A percentile compares a stretch with the other conserved stretches of the same genome.
Conservation (phyloP, 129 eudicot species). For the Cynara cardunculus region DNA sequence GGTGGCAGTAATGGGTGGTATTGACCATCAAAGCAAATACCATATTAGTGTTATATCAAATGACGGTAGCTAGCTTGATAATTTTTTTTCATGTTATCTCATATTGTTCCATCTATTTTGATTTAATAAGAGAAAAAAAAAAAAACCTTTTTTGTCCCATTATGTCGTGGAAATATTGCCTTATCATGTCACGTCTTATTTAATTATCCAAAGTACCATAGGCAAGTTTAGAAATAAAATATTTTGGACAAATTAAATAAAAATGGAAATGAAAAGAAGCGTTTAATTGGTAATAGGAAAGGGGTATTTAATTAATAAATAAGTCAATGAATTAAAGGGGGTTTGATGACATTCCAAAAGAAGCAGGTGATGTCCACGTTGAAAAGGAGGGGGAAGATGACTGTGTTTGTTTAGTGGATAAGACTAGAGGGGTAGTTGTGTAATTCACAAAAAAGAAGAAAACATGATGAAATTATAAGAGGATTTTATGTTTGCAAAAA, state of each 20-base stretch:
- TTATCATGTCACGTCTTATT: too few relatives aligned
- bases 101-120: not conserved
- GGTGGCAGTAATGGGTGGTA: not conserved
- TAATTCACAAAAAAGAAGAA: constrained; percentile 22
- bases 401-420: constrained; percentile 44
- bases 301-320: not conserved
- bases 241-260: not conserved
- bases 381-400: constrained; percentile 17
- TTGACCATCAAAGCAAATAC: not conserved
- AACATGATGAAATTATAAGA: constrained; percentile 29
- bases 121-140: too few relatives aligned
- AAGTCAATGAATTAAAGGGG: constrained; percentile 1
- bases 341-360: constrained; percentile 27
- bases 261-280: too few relatives aligned
- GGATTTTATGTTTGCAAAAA: constrained; percentile 49
- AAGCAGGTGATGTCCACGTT: constrained; percentile 38
- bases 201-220: too few relatives aligned
- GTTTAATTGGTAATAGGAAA: not conserved
- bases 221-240: too few relatives aligned
- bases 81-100: not conserved
- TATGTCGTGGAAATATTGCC: too few relatives aligned
- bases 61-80: too few relatives aligned
- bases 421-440: constrained; percentile 34
- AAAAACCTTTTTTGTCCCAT: too few relatives aligned
- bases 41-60: not conserved